Conservation (phyloP, 306 rosid species). For the Casuarina equisetifolia region DNA sequence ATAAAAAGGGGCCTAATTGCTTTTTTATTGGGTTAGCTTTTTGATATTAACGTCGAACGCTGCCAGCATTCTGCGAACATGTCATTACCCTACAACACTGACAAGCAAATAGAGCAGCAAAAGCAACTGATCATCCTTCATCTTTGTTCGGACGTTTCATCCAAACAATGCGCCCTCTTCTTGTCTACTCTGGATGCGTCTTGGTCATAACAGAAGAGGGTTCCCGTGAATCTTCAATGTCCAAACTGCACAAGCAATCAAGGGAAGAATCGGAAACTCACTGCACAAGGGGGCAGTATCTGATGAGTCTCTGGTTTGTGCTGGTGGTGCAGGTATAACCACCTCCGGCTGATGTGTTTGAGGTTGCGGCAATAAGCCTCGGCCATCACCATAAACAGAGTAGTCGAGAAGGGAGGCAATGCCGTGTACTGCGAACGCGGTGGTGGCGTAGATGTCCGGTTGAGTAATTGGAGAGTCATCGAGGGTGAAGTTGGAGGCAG, state of each 20-base stretch:
- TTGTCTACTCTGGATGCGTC: no score
- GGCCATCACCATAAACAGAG: constrained; percentile 35
- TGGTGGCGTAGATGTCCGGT: constrained; percentile 53
- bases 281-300: constrained; percentile 29
- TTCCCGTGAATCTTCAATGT: constrained; percentile 28
- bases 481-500: constrained; percentile 50
- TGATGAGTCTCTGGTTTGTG: constrained; percentile 15
- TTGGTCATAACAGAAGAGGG: neutral
- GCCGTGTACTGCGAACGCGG: constrained; percentile 53
- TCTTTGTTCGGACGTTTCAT: no score
- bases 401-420: constrained; percentile 46
- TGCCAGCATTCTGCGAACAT: no score
- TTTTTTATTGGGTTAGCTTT: no score
- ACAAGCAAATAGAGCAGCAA: no score
- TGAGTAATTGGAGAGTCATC: constrained; percentile 39
- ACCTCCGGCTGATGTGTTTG: neutral
- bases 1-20: no score
- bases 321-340: neutral
- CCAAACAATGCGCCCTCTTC: no score
- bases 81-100: no score
- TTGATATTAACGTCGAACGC: no score
- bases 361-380: neutral
- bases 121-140: no score
- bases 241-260: constrained; percentile 28
- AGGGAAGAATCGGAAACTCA: constrained; percentile 29